Base-by-base conservation (phyloP, 1,139 yeast genomes). In the Hansenula lynferdii region DNA sequence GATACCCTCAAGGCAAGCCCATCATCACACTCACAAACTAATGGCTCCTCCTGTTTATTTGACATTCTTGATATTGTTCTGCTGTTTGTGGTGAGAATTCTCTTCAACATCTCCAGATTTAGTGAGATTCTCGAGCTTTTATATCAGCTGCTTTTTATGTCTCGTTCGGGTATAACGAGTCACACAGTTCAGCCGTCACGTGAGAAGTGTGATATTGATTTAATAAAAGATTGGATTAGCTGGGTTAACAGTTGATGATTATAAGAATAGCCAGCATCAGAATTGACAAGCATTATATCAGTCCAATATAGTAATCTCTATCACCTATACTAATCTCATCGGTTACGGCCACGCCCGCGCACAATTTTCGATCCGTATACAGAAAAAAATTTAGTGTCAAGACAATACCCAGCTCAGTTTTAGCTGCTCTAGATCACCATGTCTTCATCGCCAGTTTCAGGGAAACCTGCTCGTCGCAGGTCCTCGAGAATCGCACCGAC, bases 401-500 rank as follows among this genome's bases (percentile, higher is more conserved):
- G n/a, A 24, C n/a, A 6, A 12, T 12, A 24, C 24, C 6, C 8
- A 22, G 11, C 11, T 20, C 22, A 20, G 8, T 6, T 20, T 7
- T 7, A 20, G 6, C 22, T 7, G 16, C 27, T 25, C 15, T 8
- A 12, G 8, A n/a, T 25, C 27, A n/a, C 14, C 12, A 25, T 12
- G 6, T 23, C 27, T 10, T 15, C 20, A 17, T 6, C 6, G 8
- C 29, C 20, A 6, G 8, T 12, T 12, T 12, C 31, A 8, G 20
- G 10, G 14, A 14, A n/a, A n/a, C n/a, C n/a, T n/a, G n/a, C 14
- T 11, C 34, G 26, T 18, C 18, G 38, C 19, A 24, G 34, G 8
- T 42, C 44, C 32, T 44, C 49, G 11, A 37, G 50, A 28, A 46
- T 48, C 8, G 40, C 48, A 0, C 49, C 50, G 12, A 15, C 35